Base-by-base conservation (phyloP, 164 flowering plant genomes). In the Stephania cephalantha region DNA sequence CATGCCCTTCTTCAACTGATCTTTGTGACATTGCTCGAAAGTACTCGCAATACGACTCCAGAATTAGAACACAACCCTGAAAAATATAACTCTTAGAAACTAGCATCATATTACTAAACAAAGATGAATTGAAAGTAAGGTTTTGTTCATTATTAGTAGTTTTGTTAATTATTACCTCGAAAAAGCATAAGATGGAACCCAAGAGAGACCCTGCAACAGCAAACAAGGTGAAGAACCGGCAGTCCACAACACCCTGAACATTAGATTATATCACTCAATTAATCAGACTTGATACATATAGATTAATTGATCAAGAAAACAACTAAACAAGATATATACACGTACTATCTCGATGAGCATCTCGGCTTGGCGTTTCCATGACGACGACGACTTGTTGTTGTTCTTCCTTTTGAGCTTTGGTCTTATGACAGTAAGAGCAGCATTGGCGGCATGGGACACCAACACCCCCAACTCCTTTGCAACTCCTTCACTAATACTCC, bases 151-250 rank as follows among this genome's bases (percentile, higher is more conserved):
- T 10, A 6, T 6, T 68, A 2, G 0, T n/a, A 42, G 35, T 22
- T 55, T 30, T 4, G 6, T 17, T 55, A 6, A 53, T 55, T 58
- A 5, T 70, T 89, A 94, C 98, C 94, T 91, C 98, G 2, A 90
- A 25, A 78, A 89, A 92, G 72, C 98, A 92, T 73, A 90, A 79
- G 30, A 89, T 73, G 0, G 95, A 94, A 31, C 98, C 97, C 15
- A 92, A 69, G 73, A 92, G 84, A 29, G 95, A 79, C 71, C 98
- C 98, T 0, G 83, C 90, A 25, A 90, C 89, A 0, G 88, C 95
- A 35, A 92, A 74, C 75, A 91, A 70, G 5, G 97, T 81, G 58
- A 91, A 90, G 85, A 95, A 92, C 71, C 98, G 85, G 65, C 93
- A 91, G 73, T 90, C 90, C 13, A 91, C 18, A 44, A 95, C 76